Evolutionary conservation across 352 stramenopile species (phyloP).

Genomic region (Globisporangium radiosum): DNA sequence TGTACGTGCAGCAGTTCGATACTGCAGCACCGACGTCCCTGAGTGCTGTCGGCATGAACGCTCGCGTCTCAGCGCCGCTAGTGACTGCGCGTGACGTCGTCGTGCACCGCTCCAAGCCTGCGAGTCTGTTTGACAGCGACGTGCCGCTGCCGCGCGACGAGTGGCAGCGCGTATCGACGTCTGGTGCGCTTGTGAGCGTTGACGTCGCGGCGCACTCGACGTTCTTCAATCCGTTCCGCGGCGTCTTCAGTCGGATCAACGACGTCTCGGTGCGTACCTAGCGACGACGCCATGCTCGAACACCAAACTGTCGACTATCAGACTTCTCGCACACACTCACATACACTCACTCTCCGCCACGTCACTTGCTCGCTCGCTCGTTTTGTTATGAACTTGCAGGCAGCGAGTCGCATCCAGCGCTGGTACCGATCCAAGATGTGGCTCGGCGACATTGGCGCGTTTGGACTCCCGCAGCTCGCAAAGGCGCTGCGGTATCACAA

Average conservation of each 20-base stretch:
- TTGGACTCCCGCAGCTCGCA: constrained; percentile 27
- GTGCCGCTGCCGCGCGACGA: constrained; percentile 36
- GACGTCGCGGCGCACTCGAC: background rate
- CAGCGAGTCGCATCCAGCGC: constrained; percentile 31
- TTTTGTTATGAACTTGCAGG: constrained; percentile 9
- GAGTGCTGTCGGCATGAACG: too few species aligned
- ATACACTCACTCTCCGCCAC: too few species aligned
- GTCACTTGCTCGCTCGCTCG: background rate
- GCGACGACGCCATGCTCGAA: background rate
- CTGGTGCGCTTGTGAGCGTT: background rate
- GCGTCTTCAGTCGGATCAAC: constrained; percentile 34
- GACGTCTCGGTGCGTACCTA: constrained; percentile 8
- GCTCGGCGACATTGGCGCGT: constrained; percentile 32
- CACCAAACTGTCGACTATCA: too few species aligned
- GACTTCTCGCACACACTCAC: too few species aligned
- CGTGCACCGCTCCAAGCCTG: constrained; percentile 22
- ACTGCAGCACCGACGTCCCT: background rate
- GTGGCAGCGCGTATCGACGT: constrained; percentile 20
- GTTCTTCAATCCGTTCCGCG: constrained; percentile 45
- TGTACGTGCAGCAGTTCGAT: constrained; percentile 24
- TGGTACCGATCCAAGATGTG: constrained; percentile 53
- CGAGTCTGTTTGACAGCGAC: constrained; percentile 38
- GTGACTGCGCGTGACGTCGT: constrained; percentile 4
- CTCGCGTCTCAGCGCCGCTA: background rate
- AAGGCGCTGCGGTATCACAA: constrained; percentile 37